Evolutionary conservation across 2,329 filamentous ascomycete species (phyloP), one percentile per base, ranked within the genome.

Genomic region (Stagonosporopsis vannaccii): DNA sequence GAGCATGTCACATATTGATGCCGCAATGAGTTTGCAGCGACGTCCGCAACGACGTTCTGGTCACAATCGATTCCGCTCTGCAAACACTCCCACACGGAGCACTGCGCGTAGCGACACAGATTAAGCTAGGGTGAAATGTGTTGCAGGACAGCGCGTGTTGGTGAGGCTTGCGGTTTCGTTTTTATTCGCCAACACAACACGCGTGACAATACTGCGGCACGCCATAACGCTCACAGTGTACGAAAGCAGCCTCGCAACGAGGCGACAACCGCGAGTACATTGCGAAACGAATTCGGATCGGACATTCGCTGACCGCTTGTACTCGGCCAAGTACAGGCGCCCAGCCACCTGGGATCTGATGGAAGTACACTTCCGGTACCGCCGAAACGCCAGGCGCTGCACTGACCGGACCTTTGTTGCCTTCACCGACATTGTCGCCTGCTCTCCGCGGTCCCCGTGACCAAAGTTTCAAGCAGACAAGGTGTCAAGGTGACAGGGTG

Each of bases 391-490:
- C 46, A 42, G 28, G 23, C 47, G 42, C 53, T 20, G 47, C 53
- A 46, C 36, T 51, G 47, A 56, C 53, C 53, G 43, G 53, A 33
- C 37, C 40, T 47, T 44, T 22, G 7, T 13, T 20, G 39, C 17
- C 46, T 54, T 51, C 53, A 56, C 53, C 53, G 53, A 56, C 53
- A 51, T 51, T 56, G 37, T 37, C 23, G 51, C 42, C 26, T 43
- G 26, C 42, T 37, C 28, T 39, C 44, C 53, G 33, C 33, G 55
- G 47, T 26, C 41, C 51, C 32, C 32, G 51, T 60, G 52, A 61
- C 58, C 46, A 50, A 53, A 59, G 58, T 40, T 61, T 60, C 55
- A 56, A 58, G 62, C 60, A 58, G 51, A 55, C 30, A 25, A 25
- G 35, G 56, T 22, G 57, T 56, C 56, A 47, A 4, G 13, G 39